phyloP scores from a whole-genome alignment of 495 filamentous ascomycete genomes.

The Physcia stellaris region DNA sequence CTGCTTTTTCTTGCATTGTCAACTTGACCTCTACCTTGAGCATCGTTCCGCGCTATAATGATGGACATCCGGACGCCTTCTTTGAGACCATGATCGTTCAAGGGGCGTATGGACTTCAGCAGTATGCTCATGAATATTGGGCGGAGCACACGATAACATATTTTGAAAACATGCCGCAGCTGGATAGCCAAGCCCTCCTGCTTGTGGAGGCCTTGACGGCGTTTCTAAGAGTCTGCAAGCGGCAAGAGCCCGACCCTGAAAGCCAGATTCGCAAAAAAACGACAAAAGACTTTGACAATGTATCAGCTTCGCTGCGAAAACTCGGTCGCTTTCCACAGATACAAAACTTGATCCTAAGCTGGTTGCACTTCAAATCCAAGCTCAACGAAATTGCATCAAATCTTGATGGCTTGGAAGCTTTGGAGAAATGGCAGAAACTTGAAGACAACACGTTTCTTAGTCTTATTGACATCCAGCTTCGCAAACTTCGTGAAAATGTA shows the following conservation, averaged over 20 bases:
- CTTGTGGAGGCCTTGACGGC: neutral
- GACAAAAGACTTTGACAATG: no score
- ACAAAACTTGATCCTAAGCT: neutral
- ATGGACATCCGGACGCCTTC: neutral
- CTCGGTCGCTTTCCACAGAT: neutral
- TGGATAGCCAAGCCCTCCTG: neutral
- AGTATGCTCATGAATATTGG: slow-evolving; percentile 7
- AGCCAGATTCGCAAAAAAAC: neutral
- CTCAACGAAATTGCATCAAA: neutral
- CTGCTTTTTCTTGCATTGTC: slow-evolving; percentile 3
- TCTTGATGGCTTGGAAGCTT: neutral
- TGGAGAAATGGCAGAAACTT: neutral
- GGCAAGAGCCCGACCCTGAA: neutral
- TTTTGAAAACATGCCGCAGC: neutral
- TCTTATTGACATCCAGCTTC: slow-evolving; percentile 1
- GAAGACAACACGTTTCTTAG: slow-evolving; percentile 5
- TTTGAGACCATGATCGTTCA: slow-evolving; percentile 1
- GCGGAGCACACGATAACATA: slow-evolving; percentile 3
- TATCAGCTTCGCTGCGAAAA: no score
- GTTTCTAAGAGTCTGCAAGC: neutral
- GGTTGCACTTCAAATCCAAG: neutral
- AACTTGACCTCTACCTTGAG: slow-evolving; percentile 5
- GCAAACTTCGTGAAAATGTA: neutral
- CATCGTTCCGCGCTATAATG: neutral
- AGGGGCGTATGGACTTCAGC: slow-evolving; percentile 4